A percentile compares a stretch with the other conserved stretches of the same genome.
Evolutionary conservation across 139 green algal genomes (phyloP).

Genomic region (Spirogloea muscicola): DNA sequence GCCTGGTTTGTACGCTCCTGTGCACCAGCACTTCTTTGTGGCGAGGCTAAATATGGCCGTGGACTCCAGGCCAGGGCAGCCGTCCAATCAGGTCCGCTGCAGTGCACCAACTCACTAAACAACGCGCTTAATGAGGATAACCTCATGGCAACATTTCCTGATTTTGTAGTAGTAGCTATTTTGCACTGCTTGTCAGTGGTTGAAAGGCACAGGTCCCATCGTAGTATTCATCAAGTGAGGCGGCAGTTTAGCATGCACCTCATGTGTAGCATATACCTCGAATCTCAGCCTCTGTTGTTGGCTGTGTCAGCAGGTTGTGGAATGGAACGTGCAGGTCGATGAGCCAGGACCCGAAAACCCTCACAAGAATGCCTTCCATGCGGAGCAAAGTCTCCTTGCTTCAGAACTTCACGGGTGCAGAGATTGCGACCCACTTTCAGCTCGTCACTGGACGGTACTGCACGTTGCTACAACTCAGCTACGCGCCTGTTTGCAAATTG

Average conservation of each 20-base stretch:
- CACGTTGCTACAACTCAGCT: no score
- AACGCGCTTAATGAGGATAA: no score
- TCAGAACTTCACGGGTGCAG: conserved; percentile 53
- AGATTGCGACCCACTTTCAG: conserved; percentile 46
- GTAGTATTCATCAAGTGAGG: no score
- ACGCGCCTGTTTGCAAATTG: no score
- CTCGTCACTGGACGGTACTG: conserved; percentile 61
- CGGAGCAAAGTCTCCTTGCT: conserved; percentile 62
- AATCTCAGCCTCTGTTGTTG: no score
- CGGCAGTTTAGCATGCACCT: no score
- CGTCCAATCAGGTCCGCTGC: conserved; percentile 31
- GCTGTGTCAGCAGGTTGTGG: conserved; percentile 42
- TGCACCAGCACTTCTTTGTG: conserved; percentile 78
- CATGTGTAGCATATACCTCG: no score
- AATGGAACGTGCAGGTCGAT: conserved; percentile 61
- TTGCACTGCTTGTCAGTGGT: no score
- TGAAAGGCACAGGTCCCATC: no score
- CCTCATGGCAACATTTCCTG: no score
- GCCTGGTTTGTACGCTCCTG: conserved; percentile 61
- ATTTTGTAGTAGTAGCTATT: no score
- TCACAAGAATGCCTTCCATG: conserved; percentile 66
- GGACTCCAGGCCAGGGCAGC: conserved; percentile 67
- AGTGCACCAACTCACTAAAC: no score
- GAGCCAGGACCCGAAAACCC: conserved; percentile 69
- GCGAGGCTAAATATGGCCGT: conserved; percentile 72